Evolutionary conservation across 495 filamentous ascomycete species (phyloP), one percentile per base, ranked within the genome.

Genomic region (Aspergillus wentii): DNA sequence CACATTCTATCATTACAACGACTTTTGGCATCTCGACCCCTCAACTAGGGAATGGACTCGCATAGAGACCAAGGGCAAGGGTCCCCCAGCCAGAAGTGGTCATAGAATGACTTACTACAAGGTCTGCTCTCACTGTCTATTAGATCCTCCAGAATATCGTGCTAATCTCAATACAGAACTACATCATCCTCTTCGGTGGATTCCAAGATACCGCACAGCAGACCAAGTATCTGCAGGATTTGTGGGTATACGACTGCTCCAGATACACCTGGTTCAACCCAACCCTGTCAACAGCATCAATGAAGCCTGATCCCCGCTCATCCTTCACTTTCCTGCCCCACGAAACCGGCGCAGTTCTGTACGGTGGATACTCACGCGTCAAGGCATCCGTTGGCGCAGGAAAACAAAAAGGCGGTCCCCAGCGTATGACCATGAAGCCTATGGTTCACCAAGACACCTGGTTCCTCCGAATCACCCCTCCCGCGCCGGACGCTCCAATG

Each of bases 1-100:
- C 3, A 98, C 91, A 1, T 98, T 98, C 57, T 96, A 98, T 55
- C 92, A 98, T 51, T 98, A 98, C 66, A 94, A 95, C 59, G 92
- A 96, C 56, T 96, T 97, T 56, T 98, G 92, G 92, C 74, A 85
- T 20, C 79, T 96, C 23, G 88, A 95, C 35, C 79, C 88, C 0
- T 69, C 74, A 5, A 76, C 80, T 0, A 74, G 86, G 39, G 92
- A 98, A 66, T 98, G 92, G 92, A 84, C 78, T 29, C 79, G 88
- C 19, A 57, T 98, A 18, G 92, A 98, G 57, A 71, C 66, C 33
- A 95, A 95, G 68, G 85, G 86, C 31, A 88, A 90, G 58, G 78
- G 80, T 0, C 92, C 92, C 15, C 88, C 90, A 5, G 91, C 92
- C 5, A 73, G 92, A 45, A 91, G 85, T 52, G 92, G 92, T 2